Conservation (phyloP, 768 basidiomycete species). For the Coprinopsis marcescibilis region DNA sequence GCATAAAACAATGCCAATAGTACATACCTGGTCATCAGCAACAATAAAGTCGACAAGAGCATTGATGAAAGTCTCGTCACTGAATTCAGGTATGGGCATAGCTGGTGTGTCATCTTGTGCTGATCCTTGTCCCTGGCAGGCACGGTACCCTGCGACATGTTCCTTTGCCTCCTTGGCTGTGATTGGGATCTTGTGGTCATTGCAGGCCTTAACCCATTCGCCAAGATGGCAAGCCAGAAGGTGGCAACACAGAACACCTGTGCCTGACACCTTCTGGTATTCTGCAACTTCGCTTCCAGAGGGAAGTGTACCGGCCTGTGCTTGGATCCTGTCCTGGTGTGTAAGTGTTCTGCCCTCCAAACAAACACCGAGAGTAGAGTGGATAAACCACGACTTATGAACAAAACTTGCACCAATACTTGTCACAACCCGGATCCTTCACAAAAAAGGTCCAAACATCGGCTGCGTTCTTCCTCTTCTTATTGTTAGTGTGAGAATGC, state of each 20-base stretch:
- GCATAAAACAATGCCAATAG: neutral
- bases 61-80: slow-evolving; percentile 17
- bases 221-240: neutral
- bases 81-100: slow-evolving; percentile 5
- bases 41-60: slow-evolving; percentile 18
- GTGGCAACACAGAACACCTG: neutral
- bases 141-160: neutral
- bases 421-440: neutral
- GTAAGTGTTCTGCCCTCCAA: neutral
- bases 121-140: neutral
- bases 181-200: neutral
- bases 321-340: neutral
- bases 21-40: slow-evolving; percentile 29
- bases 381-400: no score
- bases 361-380: neutral
- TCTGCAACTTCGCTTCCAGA: neutral
- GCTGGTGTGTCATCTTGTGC: neutral
- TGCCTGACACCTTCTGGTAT: neutral
- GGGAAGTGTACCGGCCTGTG: neutral
- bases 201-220: neutral
- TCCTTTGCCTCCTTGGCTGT: neutral
- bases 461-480: neutral
- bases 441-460: neutral
- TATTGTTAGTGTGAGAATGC: neutral
- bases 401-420: neutral